Evolutionary conservation across 2,329 filamentous ascomycete genomes (phyloP).

Genomic region (Colletotrichum somersetense): DNA sequence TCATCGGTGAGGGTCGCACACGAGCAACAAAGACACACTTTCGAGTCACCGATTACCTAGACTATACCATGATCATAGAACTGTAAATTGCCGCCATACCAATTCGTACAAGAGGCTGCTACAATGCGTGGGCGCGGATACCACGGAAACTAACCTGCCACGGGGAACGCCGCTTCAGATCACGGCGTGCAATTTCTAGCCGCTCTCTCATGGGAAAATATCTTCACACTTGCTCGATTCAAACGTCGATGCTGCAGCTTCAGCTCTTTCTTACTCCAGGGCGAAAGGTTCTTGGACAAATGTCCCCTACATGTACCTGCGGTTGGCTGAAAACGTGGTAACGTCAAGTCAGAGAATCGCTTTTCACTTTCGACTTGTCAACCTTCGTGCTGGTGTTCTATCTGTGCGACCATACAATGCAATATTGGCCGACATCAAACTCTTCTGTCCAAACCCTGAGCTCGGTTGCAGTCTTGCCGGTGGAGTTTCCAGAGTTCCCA

Average conservation of each 20-base stretch:
- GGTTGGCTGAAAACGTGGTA: slow-evolving; percentile 17
- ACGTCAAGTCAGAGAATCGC: slow-evolving; percentile 21
- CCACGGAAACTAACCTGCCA: slow-evolving; percentile 3
- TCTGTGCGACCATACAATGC: slow-evolving; percentile 11
- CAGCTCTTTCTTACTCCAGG: slow-evolving; percentile 21
- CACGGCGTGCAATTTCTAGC: slow-evolving; percentile 11
- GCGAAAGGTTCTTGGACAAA: slow-evolving; percentile 20
- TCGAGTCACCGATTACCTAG: slow-evolving; percentile 10
- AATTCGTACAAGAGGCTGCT: neutral
- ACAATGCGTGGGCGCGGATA: neutral
- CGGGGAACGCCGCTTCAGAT: neutral
- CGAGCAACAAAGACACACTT: slow-evolving; percentile 18
- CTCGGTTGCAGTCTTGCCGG: neutral
- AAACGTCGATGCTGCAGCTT: slow-evolving; percentile 19
- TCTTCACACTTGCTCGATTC: neutral
- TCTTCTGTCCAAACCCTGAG: neutral
- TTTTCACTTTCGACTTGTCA: neutral
- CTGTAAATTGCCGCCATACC: slow-evolving; percentile 4
- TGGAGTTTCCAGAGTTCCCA: neutral
- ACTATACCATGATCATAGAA: neutral
- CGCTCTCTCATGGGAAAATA: neutral
- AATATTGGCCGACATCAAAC: slow-evolving; percentile 2
- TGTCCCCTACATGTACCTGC: slow-evolving; percentile 15
- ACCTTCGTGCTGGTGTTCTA: slow-evolving; percentile 1
- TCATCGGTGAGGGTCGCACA: slow-evolving; percentile 32